phyloP scores from a whole-genome alignment of 1,284 basidiomycete species.

The Malassezia cuniculi region DNA sequence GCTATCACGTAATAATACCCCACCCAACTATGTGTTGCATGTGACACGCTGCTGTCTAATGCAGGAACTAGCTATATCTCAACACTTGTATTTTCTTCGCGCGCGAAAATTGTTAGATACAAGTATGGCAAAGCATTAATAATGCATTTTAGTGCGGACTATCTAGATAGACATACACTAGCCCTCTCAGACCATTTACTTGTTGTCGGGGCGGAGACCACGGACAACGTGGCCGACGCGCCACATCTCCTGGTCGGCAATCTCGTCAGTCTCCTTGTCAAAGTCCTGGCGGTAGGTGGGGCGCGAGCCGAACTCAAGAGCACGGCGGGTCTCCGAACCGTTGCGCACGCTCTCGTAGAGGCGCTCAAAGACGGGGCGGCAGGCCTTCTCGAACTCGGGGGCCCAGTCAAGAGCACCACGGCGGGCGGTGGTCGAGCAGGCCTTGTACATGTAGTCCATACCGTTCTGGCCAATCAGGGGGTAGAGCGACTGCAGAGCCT shows the following conservation, averaged over 20 bases:
- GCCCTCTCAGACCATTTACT: no score
- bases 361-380: slow-evolving; percentile 80
- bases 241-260: slow-evolving; percentile 95
- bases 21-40: no score
- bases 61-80: no score
- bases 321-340: slow-evolving; percentile 91
- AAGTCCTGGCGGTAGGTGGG: slow-evolving; percentile 87
- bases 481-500: slow-evolving; percentile 96
- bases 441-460: slow-evolving; percentile 96
- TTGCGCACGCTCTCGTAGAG: slow-evolving; percentile 88
- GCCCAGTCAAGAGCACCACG: slow-evolving; percentile 99
- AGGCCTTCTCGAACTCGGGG: slow-evolving; percentile 88
- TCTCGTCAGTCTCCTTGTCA: slow-evolving; percentile 82
- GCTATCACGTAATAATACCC: no score
- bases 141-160: no score
- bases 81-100: no score
- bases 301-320: slow-evolving; percentile 88
- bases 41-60: no score
- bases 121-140: no score
- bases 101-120: no score
- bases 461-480: slow-evolving; percentile 88
- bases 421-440: slow-evolving; percentile 96
- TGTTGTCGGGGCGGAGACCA: slow-evolving; percentile 35
- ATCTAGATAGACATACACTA: no score
- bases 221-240: slow-evolving; percentile 41